These are phyloP conservation scores for Xylaria sp. DNA, from an alignment of 2,329 filamentous ascomycete species.

Conservation along the genomic window DNA sequence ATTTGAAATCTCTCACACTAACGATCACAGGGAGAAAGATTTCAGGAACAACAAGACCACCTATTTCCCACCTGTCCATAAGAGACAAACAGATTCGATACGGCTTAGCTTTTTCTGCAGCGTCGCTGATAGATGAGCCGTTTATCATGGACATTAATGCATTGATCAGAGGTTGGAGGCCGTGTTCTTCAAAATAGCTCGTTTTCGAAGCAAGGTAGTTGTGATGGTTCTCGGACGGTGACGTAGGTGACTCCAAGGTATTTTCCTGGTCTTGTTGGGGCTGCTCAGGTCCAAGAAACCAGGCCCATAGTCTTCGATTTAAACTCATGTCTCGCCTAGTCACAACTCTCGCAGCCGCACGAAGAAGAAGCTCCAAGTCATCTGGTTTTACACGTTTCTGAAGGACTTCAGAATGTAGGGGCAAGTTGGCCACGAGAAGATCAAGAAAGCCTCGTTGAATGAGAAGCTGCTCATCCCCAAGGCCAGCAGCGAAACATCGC, in stretches of 20 bases:
- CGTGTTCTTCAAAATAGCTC: slow-evolving; percentile 85
- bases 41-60: slow-evolving; percentile 85
- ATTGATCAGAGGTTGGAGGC: slow-evolving; percentile 76
- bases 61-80: slow-evolving; percentile 99
- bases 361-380: slow-evolving; percentile 84
- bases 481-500: slow-evolving; percentile 89
- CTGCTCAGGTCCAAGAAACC: slow-evolving; percentile 86
- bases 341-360: slow-evolving; percentile 87
- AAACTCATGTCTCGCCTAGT: slow-evolving; percentile 94
- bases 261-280: slow-evolving; percentile 60
- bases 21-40: slow-evolving; percentile 88
- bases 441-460: slow-evolving; percentile 96
- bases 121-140: slow-evolving; percentile 59
- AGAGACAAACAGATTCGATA: slow-evolving; percentile 93
- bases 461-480: slow-evolving; percentile 86
- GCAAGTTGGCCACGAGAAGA: slow-evolving; percentile 88
- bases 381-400: slow-evolving; percentile 76
- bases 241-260: slow-evolving; percentile 58
- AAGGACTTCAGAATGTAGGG: slow-evolving; percentile 83
- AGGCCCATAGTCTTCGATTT: slow-evolving; percentile 93
- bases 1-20: slow-evolving; percentile 81
- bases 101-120: slow-evolving; percentile 79
- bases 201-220: slow-evolving; percentile 68
- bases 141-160: slow-evolving; percentile 83
- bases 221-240: slow-evolving; percentile 57